Evolutionary conservation across 2,329 filamentous ascomycete genomes (phyloP).

Genomic region (Beauveria australis): DNA sequence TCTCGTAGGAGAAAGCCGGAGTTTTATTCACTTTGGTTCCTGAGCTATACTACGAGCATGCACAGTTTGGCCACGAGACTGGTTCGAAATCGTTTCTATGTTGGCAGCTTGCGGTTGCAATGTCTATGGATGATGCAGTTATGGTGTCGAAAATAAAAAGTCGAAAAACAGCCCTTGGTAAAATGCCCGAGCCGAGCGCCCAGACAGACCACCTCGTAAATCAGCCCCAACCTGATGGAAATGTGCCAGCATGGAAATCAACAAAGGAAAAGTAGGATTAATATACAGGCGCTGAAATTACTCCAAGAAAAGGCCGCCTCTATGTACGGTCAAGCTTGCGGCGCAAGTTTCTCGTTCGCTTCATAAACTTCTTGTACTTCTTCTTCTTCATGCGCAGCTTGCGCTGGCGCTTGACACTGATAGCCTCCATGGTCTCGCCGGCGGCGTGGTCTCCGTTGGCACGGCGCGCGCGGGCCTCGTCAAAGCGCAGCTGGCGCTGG

Average conservation of each 20-base stretch:
- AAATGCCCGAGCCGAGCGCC: not conserved
- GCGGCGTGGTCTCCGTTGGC: slow-evolving; percentile 17
- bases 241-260: slow-evolving; percentile 2
- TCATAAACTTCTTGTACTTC: slow-evolving; percentile 99
- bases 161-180: slow-evolving; percentile 4
- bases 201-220: not conserved
- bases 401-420: slow-evolving; percentile 85
- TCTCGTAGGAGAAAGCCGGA: too few species aligned
- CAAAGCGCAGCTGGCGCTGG: slow-evolving; percentile 52
- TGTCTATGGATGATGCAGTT: slow-evolving; percentile 5
- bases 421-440: slow-evolving; percentile 54
- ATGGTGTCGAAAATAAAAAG: not conserved
- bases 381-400: slow-evolving; percentile 99
- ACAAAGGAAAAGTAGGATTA: slow-evolving; percentile 9
- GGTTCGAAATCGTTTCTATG: slow-evolving; percentile 4
- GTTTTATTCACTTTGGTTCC: too few species aligned
- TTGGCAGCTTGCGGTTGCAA: slow-evolving; percentile 7
- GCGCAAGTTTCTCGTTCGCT: slow-evolving; percentile 77
- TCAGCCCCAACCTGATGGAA: slow-evolving; percentile 1
- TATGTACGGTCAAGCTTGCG: slow-evolving; percentile 69
- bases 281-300: slow-evolving; percentile 4
- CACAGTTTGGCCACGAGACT: not conserved
- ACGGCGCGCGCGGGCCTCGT: slow-evolving; percentile 42
- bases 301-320: slow-evolving; percentile 12
- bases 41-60: too few species aligned